Evolutionary conservation across 2,329 filamentous ascomycete species (phyloP).

Genomic region (Alternaria sp.): DNA sequence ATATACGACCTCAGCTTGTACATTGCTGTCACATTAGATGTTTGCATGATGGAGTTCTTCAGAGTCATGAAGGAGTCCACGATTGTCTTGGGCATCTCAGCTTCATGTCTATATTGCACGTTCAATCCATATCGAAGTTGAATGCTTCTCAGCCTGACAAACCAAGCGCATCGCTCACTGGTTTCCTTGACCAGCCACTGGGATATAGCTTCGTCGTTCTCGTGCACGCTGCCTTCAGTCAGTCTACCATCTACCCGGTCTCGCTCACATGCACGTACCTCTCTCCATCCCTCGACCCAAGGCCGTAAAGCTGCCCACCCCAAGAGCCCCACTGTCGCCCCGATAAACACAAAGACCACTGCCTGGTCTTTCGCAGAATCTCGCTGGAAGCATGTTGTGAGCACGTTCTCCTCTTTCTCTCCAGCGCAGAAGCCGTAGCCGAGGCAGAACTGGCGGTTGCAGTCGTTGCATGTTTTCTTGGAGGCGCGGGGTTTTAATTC

Average conservation of each 20-base stretch:
- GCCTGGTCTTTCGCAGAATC: constrained; percentile 73
- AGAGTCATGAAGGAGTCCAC: constrained; percentile 31
- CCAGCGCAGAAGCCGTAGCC: constrained; percentile 69
- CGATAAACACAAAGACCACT: constrained; percentile 72
- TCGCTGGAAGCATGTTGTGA: constrained; percentile 72
- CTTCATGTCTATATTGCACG: constrained; percentile 37
- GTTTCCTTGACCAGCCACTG: constrained; percentile 53
- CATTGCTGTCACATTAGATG: constrained; percentile 44
- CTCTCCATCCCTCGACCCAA: constrained; percentile 65
- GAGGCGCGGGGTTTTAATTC: constrained; percentile 36
- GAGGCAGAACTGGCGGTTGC: constrained; percentile 72
- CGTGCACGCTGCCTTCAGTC: constrained; percentile 51
- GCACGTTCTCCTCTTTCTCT: constrained; percentile 69
- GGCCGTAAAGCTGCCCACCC: constrained; percentile 68
- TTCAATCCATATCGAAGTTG: neutral
- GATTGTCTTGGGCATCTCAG: constrained; percentile 35
- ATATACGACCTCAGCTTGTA: constrained; percentile 45
- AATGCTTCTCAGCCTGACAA: constrained; percentile 5
- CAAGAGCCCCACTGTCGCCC: constrained; percentile 67
- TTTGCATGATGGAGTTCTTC: constrained; percentile 45
- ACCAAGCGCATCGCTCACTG: neutral
- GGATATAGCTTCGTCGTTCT: constrained; percentile 61
- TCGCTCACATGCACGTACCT: constrained; percentile 50
- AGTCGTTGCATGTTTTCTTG: constrained; percentile 68
- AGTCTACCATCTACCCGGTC: neutral